Evolutionary conservation across 805 yeast species (phyloP), one percentile per base, ranked within the genome.

Genomic region (Wickerhamiella sergipiensis): DNA sequence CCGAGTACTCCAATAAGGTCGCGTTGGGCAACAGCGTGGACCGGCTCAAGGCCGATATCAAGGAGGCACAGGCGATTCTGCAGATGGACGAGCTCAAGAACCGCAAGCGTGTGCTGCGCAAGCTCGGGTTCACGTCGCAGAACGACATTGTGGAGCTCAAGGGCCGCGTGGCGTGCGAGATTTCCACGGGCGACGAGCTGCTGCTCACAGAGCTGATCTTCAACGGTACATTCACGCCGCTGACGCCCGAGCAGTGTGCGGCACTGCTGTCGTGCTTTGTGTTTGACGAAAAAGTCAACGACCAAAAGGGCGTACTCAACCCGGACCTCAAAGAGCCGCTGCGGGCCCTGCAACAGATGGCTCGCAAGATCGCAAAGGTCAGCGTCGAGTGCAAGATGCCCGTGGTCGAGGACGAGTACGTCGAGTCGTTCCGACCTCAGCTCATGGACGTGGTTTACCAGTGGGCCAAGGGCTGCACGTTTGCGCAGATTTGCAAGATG

Each of bases 151-250:
- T 92, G 56, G 97, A 92, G 65, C 74, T 92, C 61, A 92, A 92
- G 68, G 99, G 99, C 51, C 78, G 97, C 64, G 97, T 92, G 51
- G 97, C 96, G 0, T 90, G 97, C 67, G 97, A 90, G 62, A 90
- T 90, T 59, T 81, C 90, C 59, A 83, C 94, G 21, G 97, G 96
- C 53, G 87, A 81, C 62, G 67, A 64, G 51, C 54, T 64, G 43
- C 85, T 53, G 83, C 95, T 92, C 48, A 92, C 99, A 0, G 98
- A 92, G 64, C 71, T 92, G 58, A 85, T 92, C 31, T 92, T 92
- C 74, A 89, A 89, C 64, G 97, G 97, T 77, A 84, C 85, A 22
- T 92, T 92, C 71, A 87, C 81, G 60, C 95, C 87, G 48, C 72
- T 92, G 54, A 74, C 80, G 5, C 82, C 95, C 1, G 95, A 85